Percentiles rank a stretch among this genome's conserved stretches.
Evolutionary conservation across 208 protist genomes (phyloP).

Genomic region (Balamuthia mandrillaris): DNA sequence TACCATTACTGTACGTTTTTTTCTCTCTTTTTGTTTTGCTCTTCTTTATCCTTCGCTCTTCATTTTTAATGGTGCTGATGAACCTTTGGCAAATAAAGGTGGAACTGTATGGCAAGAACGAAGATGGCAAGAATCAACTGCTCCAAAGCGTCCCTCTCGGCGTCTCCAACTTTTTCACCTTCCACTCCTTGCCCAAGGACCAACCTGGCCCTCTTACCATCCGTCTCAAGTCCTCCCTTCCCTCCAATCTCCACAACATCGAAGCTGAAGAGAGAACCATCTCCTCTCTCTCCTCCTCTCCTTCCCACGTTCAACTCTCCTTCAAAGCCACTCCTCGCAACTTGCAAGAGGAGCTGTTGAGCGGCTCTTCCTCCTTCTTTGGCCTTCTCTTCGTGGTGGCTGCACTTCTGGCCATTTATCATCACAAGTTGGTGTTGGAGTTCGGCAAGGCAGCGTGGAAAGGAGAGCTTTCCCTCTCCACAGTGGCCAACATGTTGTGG

Average conservation of each 20-base stretch:
- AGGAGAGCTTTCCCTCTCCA: too few relatives aligned
- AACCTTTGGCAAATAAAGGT: not conserved
- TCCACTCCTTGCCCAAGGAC: not conserved
- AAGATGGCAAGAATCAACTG: not conserved
- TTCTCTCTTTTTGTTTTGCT: not conserved
- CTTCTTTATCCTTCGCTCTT: not conserved
- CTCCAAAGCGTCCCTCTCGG: not conserved
- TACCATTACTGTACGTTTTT: not conserved
- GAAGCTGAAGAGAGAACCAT: not conserved
- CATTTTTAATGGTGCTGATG: not conserved
- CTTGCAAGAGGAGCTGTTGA: not conserved
- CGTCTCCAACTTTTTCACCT: constrained; percentile 5
- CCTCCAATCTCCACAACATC: not conserved
- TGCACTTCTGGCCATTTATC: not conserved
- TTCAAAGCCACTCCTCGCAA: not conserved
- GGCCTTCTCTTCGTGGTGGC: constrained; percentile 5
- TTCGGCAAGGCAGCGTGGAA: too few relatives aligned
- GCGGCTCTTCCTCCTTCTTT: constrained; percentile 5
- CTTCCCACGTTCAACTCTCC: not conserved
- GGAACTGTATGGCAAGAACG: not conserved
- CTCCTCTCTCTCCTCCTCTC: not conserved
- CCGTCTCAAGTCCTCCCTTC: not conserved
- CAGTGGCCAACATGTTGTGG: too few relatives aligned
- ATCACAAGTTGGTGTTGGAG: too few relatives aligned
- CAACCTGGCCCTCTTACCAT: not conserved